Percentiles rank a stretch among this genome's conserved stretches.
Evolutionary conservation across 1,284 basidiomycete genomes (phyloP).

Genomic region (Phylloporus gajari): DNA sequence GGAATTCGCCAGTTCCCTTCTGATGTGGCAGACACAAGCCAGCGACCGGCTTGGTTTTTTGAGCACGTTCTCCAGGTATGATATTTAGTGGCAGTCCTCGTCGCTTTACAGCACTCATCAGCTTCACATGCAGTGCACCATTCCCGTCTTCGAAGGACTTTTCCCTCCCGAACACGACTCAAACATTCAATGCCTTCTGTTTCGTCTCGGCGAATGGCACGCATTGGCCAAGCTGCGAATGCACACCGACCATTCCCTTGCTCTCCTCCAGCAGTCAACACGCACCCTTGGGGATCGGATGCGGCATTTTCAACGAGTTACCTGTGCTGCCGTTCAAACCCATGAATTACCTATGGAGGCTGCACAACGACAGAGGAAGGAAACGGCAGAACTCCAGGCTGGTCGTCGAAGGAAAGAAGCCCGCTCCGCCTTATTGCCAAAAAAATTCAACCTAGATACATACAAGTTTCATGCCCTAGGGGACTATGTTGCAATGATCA

Average conservation of each 20-base stretch:
- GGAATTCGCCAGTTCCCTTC: neutral
- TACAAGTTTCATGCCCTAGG: constrained; percentile 18
- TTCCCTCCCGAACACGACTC: neutral
- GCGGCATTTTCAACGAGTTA: neutral
- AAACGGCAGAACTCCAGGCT: neutral
- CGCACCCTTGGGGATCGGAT: neutral
- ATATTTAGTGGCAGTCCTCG: too few species aligned
- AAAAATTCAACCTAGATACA: constrained; percentile 13
- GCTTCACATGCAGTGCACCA: neutral
- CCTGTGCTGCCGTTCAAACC: neutral
- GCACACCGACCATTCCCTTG: neutral
- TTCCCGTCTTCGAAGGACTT: constrained; percentile 5
- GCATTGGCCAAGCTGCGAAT: neutral
- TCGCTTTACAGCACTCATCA: neutral
- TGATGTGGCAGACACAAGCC: neutral
- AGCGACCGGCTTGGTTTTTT: neutral
- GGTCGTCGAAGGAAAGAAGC: neutral
- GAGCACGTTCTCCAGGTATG: neutral
- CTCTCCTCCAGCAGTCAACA: neutral
- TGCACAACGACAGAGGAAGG: neutral
- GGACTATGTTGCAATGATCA: constrained; percentile 14
- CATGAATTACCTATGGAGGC: neutral
- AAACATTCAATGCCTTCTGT: neutral
- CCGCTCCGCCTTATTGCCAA: neutral
- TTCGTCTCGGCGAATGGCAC: constrained; percentile 8